Evolutionary conservation across 768 basidiomycete genomes (phyloP).

Genomic region (Leccinum imitatum): DNA sequence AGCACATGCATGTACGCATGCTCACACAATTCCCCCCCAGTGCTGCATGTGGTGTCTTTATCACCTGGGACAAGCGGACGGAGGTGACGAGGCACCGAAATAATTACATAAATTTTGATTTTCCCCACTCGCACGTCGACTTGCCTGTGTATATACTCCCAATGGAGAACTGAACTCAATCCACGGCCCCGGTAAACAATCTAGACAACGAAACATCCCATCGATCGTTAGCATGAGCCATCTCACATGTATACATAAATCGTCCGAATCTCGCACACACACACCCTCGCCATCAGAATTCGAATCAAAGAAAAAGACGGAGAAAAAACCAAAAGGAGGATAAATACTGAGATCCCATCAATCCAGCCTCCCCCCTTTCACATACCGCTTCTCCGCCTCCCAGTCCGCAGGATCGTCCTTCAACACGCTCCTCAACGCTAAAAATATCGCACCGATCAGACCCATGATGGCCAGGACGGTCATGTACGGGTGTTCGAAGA

Average conservation of each 20-base stretch:
- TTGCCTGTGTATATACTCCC: too few relatives aligned
- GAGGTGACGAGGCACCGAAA: too few relatives aligned
- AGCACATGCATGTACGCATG: too few relatives aligned
- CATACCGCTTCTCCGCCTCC: slow-evolving; percentile 16
- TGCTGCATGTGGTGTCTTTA: too few relatives aligned
- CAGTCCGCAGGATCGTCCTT: slow-evolving; percentile 17
- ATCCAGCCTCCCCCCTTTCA: slow-evolving; percentile 25
- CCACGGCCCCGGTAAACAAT: too few relatives aligned
- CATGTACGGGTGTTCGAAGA: slow-evolving; percentile 25
- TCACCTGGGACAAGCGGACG: too few relatives aligned
- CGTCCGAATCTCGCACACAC: neutral
- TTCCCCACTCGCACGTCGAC: too few relatives aligned
- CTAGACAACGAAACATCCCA: neutral
- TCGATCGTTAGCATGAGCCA: neutral
- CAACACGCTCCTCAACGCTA: slow-evolving; percentile 16
- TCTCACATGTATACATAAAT: neutral
- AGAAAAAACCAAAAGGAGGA: neutral
- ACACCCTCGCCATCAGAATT: neutral
- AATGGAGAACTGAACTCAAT: too few relatives aligned
- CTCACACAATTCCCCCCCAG: too few relatives aligned
- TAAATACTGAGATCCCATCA: slow-evolving; percentile 8
- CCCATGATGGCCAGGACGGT: slow-evolving; percentile 6
- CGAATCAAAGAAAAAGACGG: neutral
- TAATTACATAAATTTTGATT: too few relatives aligned
- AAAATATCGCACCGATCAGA: slow-evolving; percentile 6